phyloP scores from a whole-genome alignment of 2,329 filamentous ascomycete genomes.

The Colletotrichum sp. region DNA sequence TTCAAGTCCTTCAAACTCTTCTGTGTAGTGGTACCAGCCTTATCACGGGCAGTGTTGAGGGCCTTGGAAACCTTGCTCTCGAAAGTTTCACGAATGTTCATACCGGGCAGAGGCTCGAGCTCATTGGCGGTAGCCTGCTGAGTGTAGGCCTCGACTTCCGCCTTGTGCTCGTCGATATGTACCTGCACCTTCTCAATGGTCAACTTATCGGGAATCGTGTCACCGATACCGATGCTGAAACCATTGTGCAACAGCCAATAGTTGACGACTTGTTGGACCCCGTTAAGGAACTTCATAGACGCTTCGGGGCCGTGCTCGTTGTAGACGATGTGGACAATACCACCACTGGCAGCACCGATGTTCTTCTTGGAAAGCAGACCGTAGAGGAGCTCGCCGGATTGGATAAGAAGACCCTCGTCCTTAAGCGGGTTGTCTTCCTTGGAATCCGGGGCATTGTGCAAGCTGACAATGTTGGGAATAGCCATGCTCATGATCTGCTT shows the following conservation, averaged over 20 bases:
- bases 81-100: conserved; percentile 98
- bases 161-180: conserved; percentile 83
- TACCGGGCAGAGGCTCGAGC: conserved; percentile 92
- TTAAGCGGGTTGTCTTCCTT: conserved; percentile 66
- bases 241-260: conserved; percentile 98
- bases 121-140: conserved; percentile 81
- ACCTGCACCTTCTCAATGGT: conserved; percentile 87
- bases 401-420: conserved; percentile 82
- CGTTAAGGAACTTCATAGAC: conserved; percentile 95
- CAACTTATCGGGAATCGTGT: conserved; percentile 88
- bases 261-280: conserved; percentile 90
- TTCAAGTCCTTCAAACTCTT: conserved; percentile 94
- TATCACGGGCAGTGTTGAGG: conserved; percentile 94
- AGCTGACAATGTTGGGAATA: conserved; percentile 85
- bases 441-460: conserved; percentile 69
- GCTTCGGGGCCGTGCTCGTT: conserved; percentile 89
- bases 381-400: conserved; percentile 87
- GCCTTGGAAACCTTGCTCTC: conserved; percentile 96
- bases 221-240: conserved; percentile 97
- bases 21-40: conserved; percentile 91
- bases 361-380: conserved; percentile 93
- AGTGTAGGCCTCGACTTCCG: conserved; percentile 78
- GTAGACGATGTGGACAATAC: conserved; percentile 94
- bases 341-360: conserved; percentile 86
- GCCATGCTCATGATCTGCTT: conserved; percentile 97